Conservation (phyloP, 2,329 filamentous ascomycete genomes). For the Fusarium anguioides region DNA sequence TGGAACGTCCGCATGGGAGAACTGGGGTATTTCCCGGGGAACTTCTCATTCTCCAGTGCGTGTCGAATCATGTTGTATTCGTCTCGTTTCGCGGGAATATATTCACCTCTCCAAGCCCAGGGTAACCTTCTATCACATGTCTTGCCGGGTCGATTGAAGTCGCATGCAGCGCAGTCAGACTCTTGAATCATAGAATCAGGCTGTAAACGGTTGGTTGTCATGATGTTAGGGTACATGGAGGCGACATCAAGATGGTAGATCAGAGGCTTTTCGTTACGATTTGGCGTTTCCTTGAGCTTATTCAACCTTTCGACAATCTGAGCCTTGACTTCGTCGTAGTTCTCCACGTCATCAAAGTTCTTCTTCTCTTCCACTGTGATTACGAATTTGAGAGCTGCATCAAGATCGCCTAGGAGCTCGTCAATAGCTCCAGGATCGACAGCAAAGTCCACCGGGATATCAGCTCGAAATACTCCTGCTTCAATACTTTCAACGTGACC, state of each 20-base stretch:
- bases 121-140: conserved; percentile 94
- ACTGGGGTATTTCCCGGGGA: conserved; percentile 82
- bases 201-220: conserved; percentile 98
- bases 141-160: conserved; percentile 97
- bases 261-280: conserved; percentile 84
- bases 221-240: conserved; percentile 99
- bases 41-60: conserved; percentile 89
- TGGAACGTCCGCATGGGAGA: conserved; percentile 79
- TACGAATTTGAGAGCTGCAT: conserved; percentile 89
- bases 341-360: conserved; percentile 79
- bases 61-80: conserved; percentile 99
- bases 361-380: conserved; percentile 88
- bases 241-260: conserved; percentile 99
- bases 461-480: conserved; percentile 93
- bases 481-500: conserved; percentile 99
- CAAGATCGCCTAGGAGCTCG: conserved; percentile 85
- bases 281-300: conserved; percentile 82
- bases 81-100: conserved; percentile 92
- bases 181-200: conserved; percentile 99
- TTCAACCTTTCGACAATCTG: conserved; percentile 80
- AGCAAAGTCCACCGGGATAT: conserved; percentile 94
- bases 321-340: conserved; percentile 85
- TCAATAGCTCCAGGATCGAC: conserved; percentile 91
- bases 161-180: conserved; percentile 94
- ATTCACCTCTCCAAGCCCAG: conserved; percentile 99